A percentile compares a stretch with the other conserved stretches of the same genome.
Conservation (phyloP, 2,329 filamentous ascomycete genomes). For the Thelonectria discophora region DNA sequence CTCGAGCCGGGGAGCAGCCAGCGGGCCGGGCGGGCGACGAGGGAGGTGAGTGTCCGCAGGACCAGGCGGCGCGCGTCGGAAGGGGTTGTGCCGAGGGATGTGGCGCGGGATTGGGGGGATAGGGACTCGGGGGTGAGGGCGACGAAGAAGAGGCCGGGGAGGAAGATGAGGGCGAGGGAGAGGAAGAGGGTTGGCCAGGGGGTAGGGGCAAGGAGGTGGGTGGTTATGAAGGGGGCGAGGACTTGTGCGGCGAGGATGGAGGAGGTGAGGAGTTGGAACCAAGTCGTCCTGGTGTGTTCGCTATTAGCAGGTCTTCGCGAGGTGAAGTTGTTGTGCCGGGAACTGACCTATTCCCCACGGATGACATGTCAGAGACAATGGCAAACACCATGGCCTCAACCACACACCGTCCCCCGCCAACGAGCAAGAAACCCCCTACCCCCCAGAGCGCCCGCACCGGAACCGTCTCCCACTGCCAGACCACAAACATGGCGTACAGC, state of each 20-base stretch:
- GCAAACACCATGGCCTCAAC: slow-evolving; percentile 43
- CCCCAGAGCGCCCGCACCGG: slow-evolving; percentile 40
- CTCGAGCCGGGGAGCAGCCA: slow-evolving; percentile 38
- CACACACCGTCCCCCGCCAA: slow-evolving; percentile 40
- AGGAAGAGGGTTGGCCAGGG: slow-evolving; percentile 37
- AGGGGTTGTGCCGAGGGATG: neutral
- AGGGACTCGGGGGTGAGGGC: slow-evolving; percentile 38
- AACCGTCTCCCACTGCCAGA: slow-evolving; percentile 30
- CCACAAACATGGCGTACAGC: slow-evolving; percentile 33
- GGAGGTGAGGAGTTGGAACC: slow-evolving; percentile 39
- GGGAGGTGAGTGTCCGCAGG: slow-evolving; percentile 18
- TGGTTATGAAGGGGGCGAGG: slow-evolving; percentile 32
- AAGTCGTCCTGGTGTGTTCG: slow-evolving; percentile 30
- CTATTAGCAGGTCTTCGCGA: neutral
- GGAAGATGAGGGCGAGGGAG: slow-evolving; percentile 30
- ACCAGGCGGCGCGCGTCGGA: slow-evolving; percentile 3
- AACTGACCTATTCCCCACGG: slow-evolving; percentile 30
- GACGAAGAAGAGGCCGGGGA: slow-evolving; percentile 29
- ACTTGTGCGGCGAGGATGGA: slow-evolving; percentile 36
- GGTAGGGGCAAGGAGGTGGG: slow-evolving; percentile 26
- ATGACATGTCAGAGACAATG: slow-evolving; percentile 35
- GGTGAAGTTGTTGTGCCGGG: too few species aligned
- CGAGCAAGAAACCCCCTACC: slow-evolving; percentile 31
- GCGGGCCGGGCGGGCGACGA: slow-evolving; percentile 33
- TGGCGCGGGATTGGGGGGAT: neutral